These are phyloP conservation scores for Hibiscus tridactylites DNA, from an alignment of 345 rosid genomes.

Conservation along the genomic window DNA sequence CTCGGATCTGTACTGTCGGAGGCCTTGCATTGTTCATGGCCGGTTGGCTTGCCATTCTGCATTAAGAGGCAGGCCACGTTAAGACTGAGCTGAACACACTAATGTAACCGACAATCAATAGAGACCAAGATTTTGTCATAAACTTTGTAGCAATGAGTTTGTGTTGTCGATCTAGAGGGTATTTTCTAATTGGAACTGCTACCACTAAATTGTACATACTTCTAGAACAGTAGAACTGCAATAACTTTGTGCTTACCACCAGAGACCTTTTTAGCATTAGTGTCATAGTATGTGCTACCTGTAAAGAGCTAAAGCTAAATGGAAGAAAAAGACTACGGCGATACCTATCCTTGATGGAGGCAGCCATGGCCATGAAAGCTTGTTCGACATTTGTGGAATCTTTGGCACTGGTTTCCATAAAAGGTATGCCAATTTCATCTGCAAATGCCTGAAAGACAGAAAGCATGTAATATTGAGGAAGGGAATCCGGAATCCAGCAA, in stretches of 20 bases:
- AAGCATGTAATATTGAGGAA: neutral
- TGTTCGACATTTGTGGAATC: constrained; percentile 61
- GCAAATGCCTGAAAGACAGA: constrained; percentile 53
- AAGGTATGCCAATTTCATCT: constrained; percentile 67
- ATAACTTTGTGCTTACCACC: neutral
- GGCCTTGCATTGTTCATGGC: constrained; percentile 53
- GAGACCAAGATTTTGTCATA: neutral
- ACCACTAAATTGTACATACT: neutral
- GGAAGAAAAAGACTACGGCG: neutral
- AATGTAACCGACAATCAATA: neutral
- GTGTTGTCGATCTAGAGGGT: neutral
- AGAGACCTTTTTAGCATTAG: neutral
- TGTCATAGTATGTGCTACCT: neutral
- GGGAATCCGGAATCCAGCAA: neutral
- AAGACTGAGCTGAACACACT: neutral
- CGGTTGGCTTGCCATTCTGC: constrained; percentile 84
- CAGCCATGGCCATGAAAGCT: constrained; percentile 80
- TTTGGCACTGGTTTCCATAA: constrained; percentile 79
- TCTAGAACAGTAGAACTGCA: neutral
- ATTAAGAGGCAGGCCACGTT: neutral
- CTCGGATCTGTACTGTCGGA: constrained; percentile 61
- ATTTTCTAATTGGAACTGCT: too few species aligned
- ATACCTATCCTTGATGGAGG: constrained; percentile 66
- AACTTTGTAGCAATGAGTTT: neutral
- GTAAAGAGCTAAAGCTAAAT: neutral